Base-by-base conservation (phyloP, 306 rosid genomes). In the Canavalia ensiformis region DNA sequence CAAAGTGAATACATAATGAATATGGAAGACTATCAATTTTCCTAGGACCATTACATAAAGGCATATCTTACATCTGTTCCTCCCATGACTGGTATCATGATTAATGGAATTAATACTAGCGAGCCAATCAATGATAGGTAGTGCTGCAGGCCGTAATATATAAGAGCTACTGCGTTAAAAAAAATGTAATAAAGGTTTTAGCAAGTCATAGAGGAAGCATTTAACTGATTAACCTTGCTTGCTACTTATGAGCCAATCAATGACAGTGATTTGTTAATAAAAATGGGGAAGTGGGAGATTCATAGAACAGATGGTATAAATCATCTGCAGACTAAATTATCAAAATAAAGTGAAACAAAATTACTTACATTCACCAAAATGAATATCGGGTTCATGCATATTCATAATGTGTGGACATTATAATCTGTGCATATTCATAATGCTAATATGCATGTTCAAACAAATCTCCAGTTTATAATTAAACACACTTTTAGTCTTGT, bases 81-180 rank as follows among this genome's bases (percentile, higher is more conserved):
- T 37, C 95, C 94, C 97, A 91, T 91, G 74, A 90, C 84, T 28
- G 97, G 97, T 62, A 92, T 91, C 69, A 91, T 91, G 84, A 94
- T 85, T 62, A 89, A 71, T 64, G 98, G 97, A 54, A 92, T 84
- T 82, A 92, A 86, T 70, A 95, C 85, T 73, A 95, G 91, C 31
- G 99, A 95, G 64, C 99, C 99, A 51, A 93, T 89, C 88, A 95
- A 82, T 62, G 99, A 95, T 28, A 95, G 86, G 86, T 91, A 93
- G 82, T 95, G 99, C 78, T 95, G 98, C 79, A 95, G 86, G 81
- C 94, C 92, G 47, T 93, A 95, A 86, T 88, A 93, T 44, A 90
- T 82, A 72, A 93, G 90, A 34, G 82, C 86, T 51, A 87, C 99
- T 95, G 97, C 95, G 76, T 74, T 49, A 84, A 79, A 72, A 49